phyloP scores from a whole-genome alignment of 2,329 filamentous ascomycete species.

The Cercospora canescens region DNA sequence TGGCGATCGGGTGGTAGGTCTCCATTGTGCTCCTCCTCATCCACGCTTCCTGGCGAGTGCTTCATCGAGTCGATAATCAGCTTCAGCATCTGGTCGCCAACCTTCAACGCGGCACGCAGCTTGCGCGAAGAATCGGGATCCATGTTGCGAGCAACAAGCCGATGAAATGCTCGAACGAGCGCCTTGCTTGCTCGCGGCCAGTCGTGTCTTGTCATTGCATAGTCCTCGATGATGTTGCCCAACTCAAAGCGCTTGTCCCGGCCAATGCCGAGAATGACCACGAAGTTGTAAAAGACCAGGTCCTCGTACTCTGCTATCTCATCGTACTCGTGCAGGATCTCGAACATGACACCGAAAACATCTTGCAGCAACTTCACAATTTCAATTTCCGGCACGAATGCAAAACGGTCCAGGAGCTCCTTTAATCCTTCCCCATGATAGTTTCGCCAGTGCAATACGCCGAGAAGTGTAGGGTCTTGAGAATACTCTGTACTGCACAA shows the following conservation, averaged over 20 bases:
- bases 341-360: conserved; percentile 88
- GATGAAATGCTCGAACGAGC: conserved; percentile 80
- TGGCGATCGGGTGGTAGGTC: conserved; percentile 42
- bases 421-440: conserved; percentile 67
- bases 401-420: conserved; percentile 74
- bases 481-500: conserved; percentile 94
- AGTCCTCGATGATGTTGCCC: conserved; percentile 85
- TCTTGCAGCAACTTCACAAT: conserved; percentile 91
- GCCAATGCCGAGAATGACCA: conserved; percentile 87
- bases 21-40: conserved; percentile 12
- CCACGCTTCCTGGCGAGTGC: conserved; percentile 51
- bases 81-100: conserved; percentile 87
- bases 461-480: conserved; percentile 83
- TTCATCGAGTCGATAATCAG: conserved; percentile 89
- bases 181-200: conserved; percentile 91
- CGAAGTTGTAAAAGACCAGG: conserved; percentile 83
- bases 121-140: conserved; percentile 82
- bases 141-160: conserved; percentile 77
- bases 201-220: conserved; percentile 84
- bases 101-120: conserved; percentile 89
- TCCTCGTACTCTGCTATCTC: conserved; percentile 92
- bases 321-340: conserved; percentile 86
- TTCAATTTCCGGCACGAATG: conserved; percentile 95
- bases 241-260: conserved; percentile 93
- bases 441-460: conserved; percentile 73